Evolutionary conservation across 2,329 filamentous ascomycete species (phyloP).

Genomic region (Didymella lethalis): DNA sequence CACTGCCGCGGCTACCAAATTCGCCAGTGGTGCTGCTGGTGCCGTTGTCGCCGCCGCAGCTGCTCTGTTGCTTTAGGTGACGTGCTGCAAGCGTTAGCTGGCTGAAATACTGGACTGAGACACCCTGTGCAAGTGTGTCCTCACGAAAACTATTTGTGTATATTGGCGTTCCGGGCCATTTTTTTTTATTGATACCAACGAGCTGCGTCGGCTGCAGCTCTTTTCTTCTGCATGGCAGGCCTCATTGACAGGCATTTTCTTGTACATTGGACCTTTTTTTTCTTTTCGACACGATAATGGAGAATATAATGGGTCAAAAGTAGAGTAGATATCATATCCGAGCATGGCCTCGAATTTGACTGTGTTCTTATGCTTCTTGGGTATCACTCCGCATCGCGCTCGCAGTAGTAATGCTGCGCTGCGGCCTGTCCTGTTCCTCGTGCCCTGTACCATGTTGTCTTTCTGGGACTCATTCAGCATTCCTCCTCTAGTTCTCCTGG

Average conservation of each 20-base stretch:
- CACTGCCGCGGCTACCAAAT: conserved; percentile 31
- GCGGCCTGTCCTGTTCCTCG: not conserved
- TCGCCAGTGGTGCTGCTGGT: conserved; percentile 33
- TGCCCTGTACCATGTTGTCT: not conserved
- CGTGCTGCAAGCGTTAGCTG: conserved; percentile 5
- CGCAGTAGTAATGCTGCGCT: conserved; percentile 24
- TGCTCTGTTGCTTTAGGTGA: conserved; percentile 38
- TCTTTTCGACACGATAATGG: conserved; percentile 3
- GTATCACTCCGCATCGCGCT: not conserved
- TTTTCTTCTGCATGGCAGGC: conserved; percentile 13
- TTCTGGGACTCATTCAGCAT: not conserved
- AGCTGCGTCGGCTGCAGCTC: conserved; percentile 2
- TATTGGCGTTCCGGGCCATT: conserved; percentile 25
- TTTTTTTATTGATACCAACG: conserved; percentile 30
- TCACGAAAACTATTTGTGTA: conserved; percentile 15
- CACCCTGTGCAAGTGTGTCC: conserved; percentile 1
- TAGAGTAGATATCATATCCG: conserved; percentile 6
- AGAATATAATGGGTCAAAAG: conserved; percentile 11
- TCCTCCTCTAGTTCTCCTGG: not conserved
- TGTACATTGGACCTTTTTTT: conserved; percentile 24
- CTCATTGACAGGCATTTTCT: conserved; percentile 18
- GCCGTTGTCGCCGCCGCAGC: conserved; percentile 33
- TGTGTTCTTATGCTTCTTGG: not conserved
- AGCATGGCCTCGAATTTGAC: not conserved
- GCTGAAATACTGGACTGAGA: conserved; percentile 3